Base-by-base conservation (phyloP, 306 rosid species). In the Cicer arietinum region DNA sequence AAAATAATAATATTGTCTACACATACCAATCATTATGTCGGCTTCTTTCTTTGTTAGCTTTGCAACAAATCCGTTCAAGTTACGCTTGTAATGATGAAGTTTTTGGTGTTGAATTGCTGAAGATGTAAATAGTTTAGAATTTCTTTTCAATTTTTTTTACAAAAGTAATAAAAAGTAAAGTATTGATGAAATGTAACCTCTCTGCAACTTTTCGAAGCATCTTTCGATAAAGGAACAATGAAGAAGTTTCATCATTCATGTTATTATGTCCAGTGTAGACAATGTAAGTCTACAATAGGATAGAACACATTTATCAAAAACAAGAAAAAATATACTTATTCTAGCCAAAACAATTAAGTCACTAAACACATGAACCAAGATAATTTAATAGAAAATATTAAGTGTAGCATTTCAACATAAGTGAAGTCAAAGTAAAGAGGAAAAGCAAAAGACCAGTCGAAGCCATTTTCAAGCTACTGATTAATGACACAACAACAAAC, bases 11-110 rank as follows among this genome's bases (percentile, higher is more conserved):
- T 30, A 30, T 4, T 30, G 37, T 3, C 37, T 10, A 4, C 53
- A 13, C 17, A 48, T 14, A 83, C 89, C 84, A 3, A 81, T 57
- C 48, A 83, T 37, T 75, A 63, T 80, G 0, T 80, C 13, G 1
- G 81, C 85, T 80, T 87, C 89, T 11, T 69, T 57, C 48, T 71
- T 68, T 4, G 89, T 82, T 11, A 85, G 65, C 78, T 75, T 75
- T 1, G 8, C 84, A 2, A 62, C 83, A 41, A 87, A 87, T 20
- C 91, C 89, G 64, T 39, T 73, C 65, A 87, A 84, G 46, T 87
- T 85, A 52, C 84, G 81, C 6, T 67, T 78, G 78, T 71, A 87
- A 81, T 75, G 81, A 22, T 78, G 67, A 1, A 87, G 18, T 22
- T 17, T 77, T 81, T 0, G 84, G 67, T 42, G 30, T 62, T 42